These are phyloP conservation scores for Bonia amplexicaulis DNA, from an alignment of 176 grass and related monocot species.

Conservation along the genomic window DNA sequence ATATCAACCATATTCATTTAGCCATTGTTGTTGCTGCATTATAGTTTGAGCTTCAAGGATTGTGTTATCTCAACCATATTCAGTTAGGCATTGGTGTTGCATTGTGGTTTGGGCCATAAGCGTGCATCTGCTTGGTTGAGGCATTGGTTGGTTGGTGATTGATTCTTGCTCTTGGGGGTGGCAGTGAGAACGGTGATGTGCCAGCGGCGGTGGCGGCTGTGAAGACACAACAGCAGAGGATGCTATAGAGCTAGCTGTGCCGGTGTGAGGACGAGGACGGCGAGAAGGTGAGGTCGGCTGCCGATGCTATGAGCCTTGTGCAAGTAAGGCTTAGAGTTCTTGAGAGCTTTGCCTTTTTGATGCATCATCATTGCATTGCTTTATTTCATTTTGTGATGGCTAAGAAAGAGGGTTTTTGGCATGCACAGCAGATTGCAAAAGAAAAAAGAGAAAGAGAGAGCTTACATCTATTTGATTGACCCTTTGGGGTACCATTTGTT, in stretches of 20 bases:
- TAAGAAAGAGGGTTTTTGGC: slow-evolving; percentile 39
- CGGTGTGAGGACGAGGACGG: slow-evolving; percentile 51
- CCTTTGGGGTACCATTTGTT: slow-evolving; percentile 3
- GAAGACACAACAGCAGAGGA: slow-evolving; percentile 32
- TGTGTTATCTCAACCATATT: no score
- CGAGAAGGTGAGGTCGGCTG: not conserved
- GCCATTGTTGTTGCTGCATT: no score
- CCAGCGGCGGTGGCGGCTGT: not conserved
- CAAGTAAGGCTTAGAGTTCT: no score
- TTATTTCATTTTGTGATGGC: slow-evolving; percentile 1
- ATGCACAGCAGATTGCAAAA: slow-evolving; percentile 32
- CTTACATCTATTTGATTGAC: slow-evolving; percentile 17
- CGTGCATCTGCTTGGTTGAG: slow-evolving; percentile 19
- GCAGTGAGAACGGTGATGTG: slow-evolving; percentile 38
- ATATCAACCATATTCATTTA: no score
- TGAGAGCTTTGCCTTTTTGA: no score
- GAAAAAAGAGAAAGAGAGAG: slow-evolving; percentile 19
- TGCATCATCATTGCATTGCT: no score
- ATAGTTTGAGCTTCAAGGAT: no score
- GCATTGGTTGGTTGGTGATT: slow-evolving; percentile 3
- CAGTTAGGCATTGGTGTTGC: no score
- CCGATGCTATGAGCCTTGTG: not conserved
- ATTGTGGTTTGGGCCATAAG: not conserved
- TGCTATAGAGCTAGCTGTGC: slow-evolving; percentile 67
- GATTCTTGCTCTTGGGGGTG: slow-evolving; percentile 32